Conservation (phyloP, 2,329 filamentous ascomycete species). For the Drechslerella dactyloides region DNA sequence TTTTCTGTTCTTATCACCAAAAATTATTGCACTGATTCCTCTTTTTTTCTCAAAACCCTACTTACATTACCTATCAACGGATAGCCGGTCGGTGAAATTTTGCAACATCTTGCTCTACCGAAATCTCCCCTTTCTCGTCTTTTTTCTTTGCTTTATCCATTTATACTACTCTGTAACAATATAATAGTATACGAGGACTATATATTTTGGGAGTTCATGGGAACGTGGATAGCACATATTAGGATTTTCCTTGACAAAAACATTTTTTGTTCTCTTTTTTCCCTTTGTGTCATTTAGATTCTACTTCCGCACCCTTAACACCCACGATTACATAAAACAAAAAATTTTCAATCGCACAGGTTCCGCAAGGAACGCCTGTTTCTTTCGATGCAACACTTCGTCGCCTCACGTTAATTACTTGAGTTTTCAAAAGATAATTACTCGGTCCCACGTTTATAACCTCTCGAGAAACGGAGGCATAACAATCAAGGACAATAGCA, state of each 20-base stretch:
- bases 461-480: not conserved
- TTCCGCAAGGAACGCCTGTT: slow-evolving; percentile 40
- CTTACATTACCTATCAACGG: slow-evolving; percentile 23
- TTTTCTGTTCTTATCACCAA: slow-evolving; percentile 22
- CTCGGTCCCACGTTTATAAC: not conserved
- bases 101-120: slow-evolving; percentile 17
- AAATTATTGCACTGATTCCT: slow-evolving; percentile 27
- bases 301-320: slow-evolving; percentile 21
- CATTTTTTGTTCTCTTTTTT: slow-evolving; percentile 30
- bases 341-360: slow-evolving; percentile 9
- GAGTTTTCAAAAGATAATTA: not conserved
- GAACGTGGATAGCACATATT: slow-evolving; percentile 32
- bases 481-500: not conserved
- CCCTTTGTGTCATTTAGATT: slow-evolving; percentile 33
- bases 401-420: not conserved
- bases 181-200: slow-evolving; percentile 45
- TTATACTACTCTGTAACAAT: slow-evolving; percentile 52
- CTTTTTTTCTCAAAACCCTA: slow-evolving; percentile 3
- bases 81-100: slow-evolving; percentile 36
- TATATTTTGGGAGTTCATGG: slow-evolving; percentile 45
- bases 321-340: slow-evolving; percentile 6
- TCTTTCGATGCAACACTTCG: slow-evolving; percentile 5
- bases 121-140: slow-evolving; percentile 16
- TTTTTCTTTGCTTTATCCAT: slow-evolving; percentile 32
- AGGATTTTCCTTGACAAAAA: slow-evolving; percentile 25